Conservation (phyloP, 139 green algal genomes). For the Tetradesmus obliquus region DNA sequence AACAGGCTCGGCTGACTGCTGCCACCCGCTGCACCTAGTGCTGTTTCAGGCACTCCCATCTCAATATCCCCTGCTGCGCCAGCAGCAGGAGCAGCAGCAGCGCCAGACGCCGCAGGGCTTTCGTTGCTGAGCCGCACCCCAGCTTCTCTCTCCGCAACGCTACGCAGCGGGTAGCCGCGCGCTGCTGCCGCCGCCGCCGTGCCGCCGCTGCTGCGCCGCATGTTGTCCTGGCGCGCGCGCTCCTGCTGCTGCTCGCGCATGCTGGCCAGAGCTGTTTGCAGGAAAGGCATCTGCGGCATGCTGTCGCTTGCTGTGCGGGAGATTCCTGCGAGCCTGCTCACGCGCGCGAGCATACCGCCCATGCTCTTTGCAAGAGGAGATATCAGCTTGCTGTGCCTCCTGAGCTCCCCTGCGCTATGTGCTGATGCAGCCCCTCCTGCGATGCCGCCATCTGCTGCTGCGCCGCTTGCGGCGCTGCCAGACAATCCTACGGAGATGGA, state of each 20-base stretch:
- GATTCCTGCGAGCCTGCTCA: neutral
- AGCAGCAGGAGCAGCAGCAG: neutral
- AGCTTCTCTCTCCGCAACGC: neutral
- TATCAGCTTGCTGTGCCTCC: neutral
- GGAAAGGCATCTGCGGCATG: neutral
- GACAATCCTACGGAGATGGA: neutral
- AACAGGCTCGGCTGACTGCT: neutral
- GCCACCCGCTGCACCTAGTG: neutral
- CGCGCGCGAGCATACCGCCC: neutral
- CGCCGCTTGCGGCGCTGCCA: neutral
- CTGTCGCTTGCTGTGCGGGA: neutral
- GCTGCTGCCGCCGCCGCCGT: neutral
- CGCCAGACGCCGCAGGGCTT: neutral
- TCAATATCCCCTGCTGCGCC: neutral
- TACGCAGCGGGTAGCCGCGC: neutral
- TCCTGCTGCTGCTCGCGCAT: slow-evolving; percentile 16
- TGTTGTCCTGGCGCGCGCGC: neutral
- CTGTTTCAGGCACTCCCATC: neutral
- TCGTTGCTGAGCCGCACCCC: neutral
- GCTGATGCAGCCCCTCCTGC: neutral
- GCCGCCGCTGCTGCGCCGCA: neutral
- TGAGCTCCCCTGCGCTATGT: neutral
- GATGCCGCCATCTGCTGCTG: neutral
- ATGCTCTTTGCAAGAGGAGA: neutral
- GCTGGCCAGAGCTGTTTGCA: slow-evolving; percentile 15